Evolutionary conservation across 2,329 filamentous ascomycete genomes (phyloP).

Genomic region (Biscogniauxia sp.): DNA sequence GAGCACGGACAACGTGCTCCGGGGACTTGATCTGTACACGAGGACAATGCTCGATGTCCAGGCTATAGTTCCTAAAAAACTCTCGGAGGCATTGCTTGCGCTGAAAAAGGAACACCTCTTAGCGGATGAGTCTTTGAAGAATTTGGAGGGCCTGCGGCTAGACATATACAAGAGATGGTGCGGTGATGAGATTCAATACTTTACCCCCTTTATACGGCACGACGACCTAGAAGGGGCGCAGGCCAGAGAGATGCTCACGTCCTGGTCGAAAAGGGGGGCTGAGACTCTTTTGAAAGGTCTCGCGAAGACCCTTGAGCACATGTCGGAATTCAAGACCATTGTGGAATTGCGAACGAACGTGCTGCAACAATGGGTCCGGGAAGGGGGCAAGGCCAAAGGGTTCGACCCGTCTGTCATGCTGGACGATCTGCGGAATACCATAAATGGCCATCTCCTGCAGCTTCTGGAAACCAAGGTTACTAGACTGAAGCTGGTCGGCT

Average conservation of each 20-base stretch:
- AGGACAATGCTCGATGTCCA: constrained; percentile 76
- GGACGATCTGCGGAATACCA: constrained; percentile 62
- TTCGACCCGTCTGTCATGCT: constrained; percentile 68
- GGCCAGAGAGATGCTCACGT: constrained; percentile 57
- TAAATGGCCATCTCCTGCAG: constrained; percentile 65
- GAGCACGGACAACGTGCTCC: constrained; percentile 52
- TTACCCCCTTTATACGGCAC: constrained; percentile 83
- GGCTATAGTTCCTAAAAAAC: constrained; percentile 67
- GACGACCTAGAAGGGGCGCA: constrained; percentile 67
- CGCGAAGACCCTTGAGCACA: constrained; percentile 54
- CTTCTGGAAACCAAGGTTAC: constrained; percentile 63
- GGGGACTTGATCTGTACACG: constrained; percentile 70
- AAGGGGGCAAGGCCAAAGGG: constrained; percentile 61
- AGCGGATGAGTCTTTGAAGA: constrained; percentile 64
- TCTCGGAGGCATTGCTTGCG: constrained; percentile 66
- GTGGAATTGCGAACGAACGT: constrained; percentile 68
- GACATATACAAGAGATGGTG: constrained; percentile 80
- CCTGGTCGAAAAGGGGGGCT: constrained; percentile 63
- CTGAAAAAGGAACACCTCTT: constrained; percentile 71
- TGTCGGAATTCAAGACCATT: constrained; percentile 66
- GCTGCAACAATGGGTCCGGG: constrained; percentile 72
- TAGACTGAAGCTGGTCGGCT: constrained; percentile 63
- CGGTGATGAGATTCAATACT: constrained; percentile 76
- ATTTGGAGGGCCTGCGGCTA: constrained; percentile 68
- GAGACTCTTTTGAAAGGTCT: constrained; percentile 61